Evolutionary conservation across 148 eudicot species (phyloP).

Genomic region (Heliamphora exappendiculata): DNA sequence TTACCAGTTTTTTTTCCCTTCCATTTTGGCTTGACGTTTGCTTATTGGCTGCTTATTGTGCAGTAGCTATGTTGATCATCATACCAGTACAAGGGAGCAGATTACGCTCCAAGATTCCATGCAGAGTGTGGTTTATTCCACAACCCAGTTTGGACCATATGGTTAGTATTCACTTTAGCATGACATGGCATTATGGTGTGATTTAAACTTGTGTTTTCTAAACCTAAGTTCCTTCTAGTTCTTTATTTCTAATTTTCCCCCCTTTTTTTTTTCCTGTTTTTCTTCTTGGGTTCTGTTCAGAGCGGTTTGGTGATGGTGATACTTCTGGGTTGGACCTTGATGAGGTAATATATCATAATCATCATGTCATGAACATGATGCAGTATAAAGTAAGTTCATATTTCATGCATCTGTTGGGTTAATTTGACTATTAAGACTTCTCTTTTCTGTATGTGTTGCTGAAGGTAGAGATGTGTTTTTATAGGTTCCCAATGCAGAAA

Average conservation of each 20-base stretch:
- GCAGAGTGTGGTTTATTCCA: conserved; percentile 71
- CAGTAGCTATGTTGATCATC: conserved; percentile 93
- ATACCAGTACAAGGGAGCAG: conserved; percentile 91
- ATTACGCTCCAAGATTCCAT: conserved; percentile 88
- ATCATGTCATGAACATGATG: background rate
- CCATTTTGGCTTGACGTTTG: conserved; percentile 7
- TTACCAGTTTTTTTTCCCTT: background rate
- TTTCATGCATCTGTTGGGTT: background rate
- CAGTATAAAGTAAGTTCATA: background rate
- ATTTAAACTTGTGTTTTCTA: background rate
- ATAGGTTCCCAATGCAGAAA: background rate
- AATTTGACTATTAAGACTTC: background rate
- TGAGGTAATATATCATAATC: conserved; percentile 44
- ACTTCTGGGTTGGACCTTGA: conserved; percentile 86
- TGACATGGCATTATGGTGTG: background rate
- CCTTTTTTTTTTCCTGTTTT: background rate
- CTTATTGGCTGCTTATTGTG: conserved; percentile 18
- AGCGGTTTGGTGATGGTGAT: conserved; percentile 98
- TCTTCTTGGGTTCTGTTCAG: conserved; percentile 32
- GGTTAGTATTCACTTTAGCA: conserved; percentile 46
- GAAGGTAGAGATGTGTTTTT: background rate
- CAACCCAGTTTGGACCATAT: conserved; percentile 84
- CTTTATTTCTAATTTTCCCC: background rate
- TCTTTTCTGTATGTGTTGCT: background rate
- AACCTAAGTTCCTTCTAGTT: background rate